These are phyloP conservation scores for Cylindrodendrum hubeiense DNA, from an alignment of 2,329 filamentous ascomycete species.

Conservation along the genomic window DNA sequence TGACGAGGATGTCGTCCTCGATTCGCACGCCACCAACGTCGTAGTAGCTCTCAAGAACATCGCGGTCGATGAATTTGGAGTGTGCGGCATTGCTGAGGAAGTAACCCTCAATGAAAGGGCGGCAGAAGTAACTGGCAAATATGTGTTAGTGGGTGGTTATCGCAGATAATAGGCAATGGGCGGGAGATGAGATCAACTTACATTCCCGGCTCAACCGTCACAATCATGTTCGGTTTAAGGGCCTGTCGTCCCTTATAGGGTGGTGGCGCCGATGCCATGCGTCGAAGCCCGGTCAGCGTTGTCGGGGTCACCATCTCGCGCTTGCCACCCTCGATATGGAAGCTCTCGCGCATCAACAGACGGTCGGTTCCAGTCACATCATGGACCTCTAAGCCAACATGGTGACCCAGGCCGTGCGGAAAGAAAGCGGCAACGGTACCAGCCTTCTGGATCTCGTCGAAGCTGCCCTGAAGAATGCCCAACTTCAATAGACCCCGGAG, in stretches of 20 bases:
- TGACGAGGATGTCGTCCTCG: constrained; percentile 90
- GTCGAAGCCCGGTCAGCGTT: constrained; percentile 47
- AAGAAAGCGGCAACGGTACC: constrained; percentile 73
- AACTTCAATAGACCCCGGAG: constrained; percentile 77
- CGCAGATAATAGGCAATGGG: background rate
- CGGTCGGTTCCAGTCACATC: constrained; percentile 63
- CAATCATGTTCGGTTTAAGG: constrained; percentile 74
- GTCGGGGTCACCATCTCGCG: constrained; percentile 55
- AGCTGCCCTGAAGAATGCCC: constrained; percentile 77
- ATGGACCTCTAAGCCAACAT: constrained; percentile 75
- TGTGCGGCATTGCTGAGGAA: constrained; percentile 71
- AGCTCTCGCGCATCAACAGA: constrained; percentile 47
- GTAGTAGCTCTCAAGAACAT: constrained; percentile 77
- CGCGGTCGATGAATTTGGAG: constrained; percentile 73
- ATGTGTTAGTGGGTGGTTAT: constrained; percentile 6
- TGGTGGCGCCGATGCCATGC: constrained; percentile 39
- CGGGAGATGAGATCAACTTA: constrained; percentile 48
- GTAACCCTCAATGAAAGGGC: constrained; percentile 78
- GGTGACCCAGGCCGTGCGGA: constrained; percentile 74
- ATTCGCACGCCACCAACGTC: constrained; percentile 90
- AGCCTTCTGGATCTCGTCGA: constrained; percentile 64
- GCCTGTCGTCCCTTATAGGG: constrained; percentile 52
- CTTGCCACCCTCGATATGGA: constrained; percentile 53
- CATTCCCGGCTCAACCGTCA: constrained; percentile 85
- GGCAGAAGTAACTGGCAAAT: constrained; percentile 75